phyloP scores from a whole-genome alignment of 495 filamentous ascomycete species.

The Xanthoparmelia taractica region DNA sequence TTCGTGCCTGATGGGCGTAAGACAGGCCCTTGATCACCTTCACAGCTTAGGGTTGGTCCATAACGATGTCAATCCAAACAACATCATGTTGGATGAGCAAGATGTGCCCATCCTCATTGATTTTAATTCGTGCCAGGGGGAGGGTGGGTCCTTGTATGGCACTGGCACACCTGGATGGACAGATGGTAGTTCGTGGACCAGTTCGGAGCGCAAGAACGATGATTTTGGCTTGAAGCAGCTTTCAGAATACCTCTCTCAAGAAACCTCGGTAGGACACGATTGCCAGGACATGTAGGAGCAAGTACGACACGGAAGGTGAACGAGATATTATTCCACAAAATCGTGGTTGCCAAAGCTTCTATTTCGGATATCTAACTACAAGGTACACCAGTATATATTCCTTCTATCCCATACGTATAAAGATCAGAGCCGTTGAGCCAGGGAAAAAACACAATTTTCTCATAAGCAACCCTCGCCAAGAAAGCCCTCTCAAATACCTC shows the following conservation, averaged over 20 bases:
- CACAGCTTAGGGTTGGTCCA: slow-evolving; percentile 34
- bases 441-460: no score
- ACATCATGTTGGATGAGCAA: slow-evolving; percentile 34
- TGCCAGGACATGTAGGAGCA: no score
- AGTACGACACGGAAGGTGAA: no score
- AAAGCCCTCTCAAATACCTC: no score
- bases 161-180: slow-evolving; percentile 15
- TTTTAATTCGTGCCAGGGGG: slow-evolving; percentile 34
- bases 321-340: no score
- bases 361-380: no score
- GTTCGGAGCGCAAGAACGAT: neutral
- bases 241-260: neutral
- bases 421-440: no score
- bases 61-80: slow-evolving; percentile 36
- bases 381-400: no score
- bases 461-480: no score
- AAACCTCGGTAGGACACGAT: neutral
- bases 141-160: slow-evolving; percentile 18
- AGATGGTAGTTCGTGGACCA: neutral
- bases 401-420: no score
- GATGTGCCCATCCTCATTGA: slow-evolving; percentile 36
- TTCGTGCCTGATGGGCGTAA: slow-evolving; percentile 26
- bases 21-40: slow-evolving; percentile 35
- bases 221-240: slow-evolving; percentile 1
- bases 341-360: no score